Percentiles rank a stretch among this genome's conserved stretches.
These are phyloP conservation scores for Acanthochlamys bracteata DNA, from an alignment of 106 monocot species.

Conservation along the genomic window DNA sequence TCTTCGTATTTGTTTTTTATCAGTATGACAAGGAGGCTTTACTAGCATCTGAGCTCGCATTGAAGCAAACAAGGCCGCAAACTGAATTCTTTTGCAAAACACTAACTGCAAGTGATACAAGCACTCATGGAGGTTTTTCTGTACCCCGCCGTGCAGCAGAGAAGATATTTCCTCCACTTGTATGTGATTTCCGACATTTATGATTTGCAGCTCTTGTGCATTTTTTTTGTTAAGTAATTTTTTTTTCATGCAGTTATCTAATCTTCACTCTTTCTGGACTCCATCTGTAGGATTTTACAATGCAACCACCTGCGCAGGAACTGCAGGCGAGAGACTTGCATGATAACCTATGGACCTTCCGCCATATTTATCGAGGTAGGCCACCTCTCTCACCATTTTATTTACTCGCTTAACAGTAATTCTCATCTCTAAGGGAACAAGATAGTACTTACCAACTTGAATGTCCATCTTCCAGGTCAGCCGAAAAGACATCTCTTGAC, in stretches of 20 bases:
- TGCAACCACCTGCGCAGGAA: conserved; percentile 94
- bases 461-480: conserved; percentile 44
- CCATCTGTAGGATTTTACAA: conserved; percentile 58
- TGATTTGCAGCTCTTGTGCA: not conserved
- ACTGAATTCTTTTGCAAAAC: conserved; percentile 94
- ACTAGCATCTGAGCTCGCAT: conserved; percentile 51
- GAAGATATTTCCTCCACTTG: conserved; percentile 89
- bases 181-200: conserved; percentile 14
- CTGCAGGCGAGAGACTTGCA: conserved; percentile 81
- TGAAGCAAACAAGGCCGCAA: conserved; percentile 40
- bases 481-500: conserved; percentile 84
- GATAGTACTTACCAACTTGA: not conserved
- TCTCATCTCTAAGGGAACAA: too few species aligned
- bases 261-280: not conserved
- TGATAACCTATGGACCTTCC: conserved; percentile 81
- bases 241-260: not conserved
- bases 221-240: not conserved
- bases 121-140: conserved; percentile 92
- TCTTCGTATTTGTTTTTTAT: not conserved
- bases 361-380: conserved; percentile 91
- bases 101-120: conserved; percentile 88
- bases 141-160: conserved; percentile 87
- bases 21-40: conserved; percentile 75
- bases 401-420: not conserved
- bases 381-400: not conserved